Evolutionary conservation across 2,329 filamentous ascomycete genomes (phyloP).

Genomic region (Hawksworthiomyces lignivorus): DNA sequence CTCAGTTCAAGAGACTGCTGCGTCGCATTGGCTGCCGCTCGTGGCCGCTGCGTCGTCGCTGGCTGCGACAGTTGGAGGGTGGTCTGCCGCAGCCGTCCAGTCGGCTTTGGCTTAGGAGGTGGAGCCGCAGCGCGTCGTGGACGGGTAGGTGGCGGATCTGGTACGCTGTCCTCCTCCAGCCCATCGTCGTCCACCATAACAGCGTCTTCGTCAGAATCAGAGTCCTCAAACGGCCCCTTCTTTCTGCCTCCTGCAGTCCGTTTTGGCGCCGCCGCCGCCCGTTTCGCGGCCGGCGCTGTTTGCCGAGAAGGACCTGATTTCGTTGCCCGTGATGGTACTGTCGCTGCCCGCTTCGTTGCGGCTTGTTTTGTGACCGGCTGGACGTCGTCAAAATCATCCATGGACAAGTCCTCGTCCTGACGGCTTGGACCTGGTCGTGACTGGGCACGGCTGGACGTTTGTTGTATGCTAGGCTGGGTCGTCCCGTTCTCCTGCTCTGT

Average conservation of each 20-base stretch:
- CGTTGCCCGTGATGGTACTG: neutral
- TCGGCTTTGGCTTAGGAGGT: neutral
- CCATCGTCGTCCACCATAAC: slow-evolving; percentile 48
- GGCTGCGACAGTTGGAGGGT: slow-evolving; percentile 11
- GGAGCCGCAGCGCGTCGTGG: slow-evolving; percentile 20
- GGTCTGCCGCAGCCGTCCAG: slow-evolving; percentile 10
- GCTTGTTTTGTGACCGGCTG: slow-evolving; percentile 26
- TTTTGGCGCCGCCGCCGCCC: slow-evolving; percentile 32
- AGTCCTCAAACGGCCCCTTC: slow-evolving; percentile 31
- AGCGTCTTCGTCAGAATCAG: slow-evolving; percentile 36
- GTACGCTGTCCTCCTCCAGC: slow-evolving; percentile 23
- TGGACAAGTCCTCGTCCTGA: slow-evolving; percentile 43
- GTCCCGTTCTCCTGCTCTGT: neutral
- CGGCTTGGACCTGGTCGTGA: slow-evolving; percentile 28
- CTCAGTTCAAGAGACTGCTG: slow-evolving; percentile 14
- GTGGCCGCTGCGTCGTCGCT: no score
- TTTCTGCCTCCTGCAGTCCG: slow-evolving; percentile 32
- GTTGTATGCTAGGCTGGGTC: neutral
- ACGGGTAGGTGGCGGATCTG: slow-evolving; percentile 25
- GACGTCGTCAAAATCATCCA: slow-evolving; percentile 47
- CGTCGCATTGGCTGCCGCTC: no score
- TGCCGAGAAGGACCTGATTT: no score
- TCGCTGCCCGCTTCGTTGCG: slow-evolving; percentile 23
- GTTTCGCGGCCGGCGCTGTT: slow-evolving; percentile 23
- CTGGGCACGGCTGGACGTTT: no score